Evolutionary conservation across 2,329 filamentous ascomycete genomes (phyloP), one percentile per base, ranked within the genome.

Genomic region (Apiospora hydei): DNA sequence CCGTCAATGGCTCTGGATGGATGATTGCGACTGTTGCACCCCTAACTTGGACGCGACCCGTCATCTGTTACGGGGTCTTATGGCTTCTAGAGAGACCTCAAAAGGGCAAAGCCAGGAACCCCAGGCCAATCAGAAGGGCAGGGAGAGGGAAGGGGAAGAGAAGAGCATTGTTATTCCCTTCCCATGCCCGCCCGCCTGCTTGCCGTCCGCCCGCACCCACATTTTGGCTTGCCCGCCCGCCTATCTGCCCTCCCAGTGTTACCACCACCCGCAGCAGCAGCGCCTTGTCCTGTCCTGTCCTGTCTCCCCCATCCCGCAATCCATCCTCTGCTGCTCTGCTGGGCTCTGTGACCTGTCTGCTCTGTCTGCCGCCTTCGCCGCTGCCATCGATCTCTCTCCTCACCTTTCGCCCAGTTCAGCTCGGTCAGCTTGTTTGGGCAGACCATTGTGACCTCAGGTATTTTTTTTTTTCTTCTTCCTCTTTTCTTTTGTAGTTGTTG

Each of bases 111-210:
- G 34, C 21, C 34, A 64, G 57, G 34, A 64, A 41, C 57, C 57
- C 18, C 21, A 64, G 34, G 57, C 57, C 57, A 64, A 64, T 64
- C 57, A 64, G 10, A 41, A 13, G 8, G 34, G 51, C 34, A 10
- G 30, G 41, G 41, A 16, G 24, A n/a, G 34, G 21, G 57, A 64
- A 64, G 21, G 53, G 49, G 51, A 34, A 57, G 44, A 21, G 47
- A 61, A 61, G 53, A 61, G 41, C 34, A 64, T 64, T 64, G 57
- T 64, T 64, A 34, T 41, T 64, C 34, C 57, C 57, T 18, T 61
- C 8, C 57, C 57, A 64, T 41, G 57, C 18, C 34, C 57, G 53
- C 53, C 53, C 53, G 53, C 57, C 57, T 41, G 57, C 57, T 64
- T 64, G 57, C 34, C 57, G 57, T 41, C 57, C 57, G 57, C 30